Conservation (phyloP, 1,284 basidiomycete species). For the Trichosporon coremiiforme region DNA sequence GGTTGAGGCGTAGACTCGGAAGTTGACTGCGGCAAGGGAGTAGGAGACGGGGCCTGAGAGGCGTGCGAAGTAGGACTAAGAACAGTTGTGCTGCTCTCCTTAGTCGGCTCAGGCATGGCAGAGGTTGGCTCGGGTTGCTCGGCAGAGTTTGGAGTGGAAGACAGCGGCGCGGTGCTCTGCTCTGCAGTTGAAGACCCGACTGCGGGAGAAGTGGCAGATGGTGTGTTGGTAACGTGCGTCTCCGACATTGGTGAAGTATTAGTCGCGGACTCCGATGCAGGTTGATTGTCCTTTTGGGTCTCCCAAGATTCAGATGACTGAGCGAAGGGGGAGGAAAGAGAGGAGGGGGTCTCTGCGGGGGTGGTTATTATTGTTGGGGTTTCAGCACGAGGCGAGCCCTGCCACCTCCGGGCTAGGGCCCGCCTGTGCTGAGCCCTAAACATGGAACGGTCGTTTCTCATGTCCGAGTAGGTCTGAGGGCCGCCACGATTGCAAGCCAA, state of each 20-base stretch:
- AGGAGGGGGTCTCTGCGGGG: neutral
- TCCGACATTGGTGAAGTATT: neutral
- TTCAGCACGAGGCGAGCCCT: constrained; percentile 2
- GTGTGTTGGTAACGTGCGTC: neutral
- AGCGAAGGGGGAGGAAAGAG: neutral
- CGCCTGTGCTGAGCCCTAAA: neutral
- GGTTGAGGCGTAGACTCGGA: neutral
- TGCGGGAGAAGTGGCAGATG: neutral
- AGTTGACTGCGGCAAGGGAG: neutral
- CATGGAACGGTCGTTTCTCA: neutral
- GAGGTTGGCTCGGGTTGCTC: neutral
- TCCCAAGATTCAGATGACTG: neutral
- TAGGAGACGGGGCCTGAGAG: neutral
- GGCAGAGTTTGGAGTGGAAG: neutral
- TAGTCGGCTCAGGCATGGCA: neutral
- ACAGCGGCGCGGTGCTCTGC: neutral
- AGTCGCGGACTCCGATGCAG: neutral
- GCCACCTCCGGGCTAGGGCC: constrained; percentile 3
- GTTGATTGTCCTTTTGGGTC: neutral
- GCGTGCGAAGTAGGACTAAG: neutral
- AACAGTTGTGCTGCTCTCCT: neutral
- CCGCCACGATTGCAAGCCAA: constrained; percentile 2
- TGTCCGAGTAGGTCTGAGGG: neutral
- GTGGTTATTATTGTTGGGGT: neutral
- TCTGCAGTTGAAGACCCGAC: neutral